Conservation (phyloP, 2,329 filamentous ascomycete genomes). For the Monilinia fructigena region DNA sequence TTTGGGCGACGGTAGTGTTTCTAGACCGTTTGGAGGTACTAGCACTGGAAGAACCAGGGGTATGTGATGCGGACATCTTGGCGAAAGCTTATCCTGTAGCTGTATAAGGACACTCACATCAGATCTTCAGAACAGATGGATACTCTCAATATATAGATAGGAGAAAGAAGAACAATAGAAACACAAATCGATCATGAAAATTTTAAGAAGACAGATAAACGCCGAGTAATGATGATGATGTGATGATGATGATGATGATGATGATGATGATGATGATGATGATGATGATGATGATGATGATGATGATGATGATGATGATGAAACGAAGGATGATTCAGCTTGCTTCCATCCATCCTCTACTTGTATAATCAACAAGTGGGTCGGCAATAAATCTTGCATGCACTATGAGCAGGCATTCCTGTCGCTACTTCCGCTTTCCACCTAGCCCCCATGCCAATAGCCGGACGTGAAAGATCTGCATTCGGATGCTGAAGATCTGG, state of each 20-base stretch:
- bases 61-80: not conserved
- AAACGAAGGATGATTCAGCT: not conserved
- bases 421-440: not conserved
- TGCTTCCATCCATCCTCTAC: not conserved
- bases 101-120: too few relatives aligned
- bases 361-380: constrained; percentile 9
- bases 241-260: not conserved
- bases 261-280: not conserved
- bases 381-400: not conserved
- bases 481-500: not conserved
- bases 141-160: not conserved
- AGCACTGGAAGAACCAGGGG: not conserved
- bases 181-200: too few relatives aligned
- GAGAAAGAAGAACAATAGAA: not conserved
- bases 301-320: not conserved
- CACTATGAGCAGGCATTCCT: not conserved
- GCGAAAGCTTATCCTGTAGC: not conserved
- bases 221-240: not conserved
- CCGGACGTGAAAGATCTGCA: not conserved
- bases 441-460: not conserved
- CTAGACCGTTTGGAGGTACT: not conserved
- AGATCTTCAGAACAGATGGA: not conserved
- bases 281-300: not conserved
- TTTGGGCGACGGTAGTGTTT: not conserved
- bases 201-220: not conserved